Evolutionary conservation across 331 rosid genomes (phyloP).

Genomic region (Pyrus hybrid): DNA sequence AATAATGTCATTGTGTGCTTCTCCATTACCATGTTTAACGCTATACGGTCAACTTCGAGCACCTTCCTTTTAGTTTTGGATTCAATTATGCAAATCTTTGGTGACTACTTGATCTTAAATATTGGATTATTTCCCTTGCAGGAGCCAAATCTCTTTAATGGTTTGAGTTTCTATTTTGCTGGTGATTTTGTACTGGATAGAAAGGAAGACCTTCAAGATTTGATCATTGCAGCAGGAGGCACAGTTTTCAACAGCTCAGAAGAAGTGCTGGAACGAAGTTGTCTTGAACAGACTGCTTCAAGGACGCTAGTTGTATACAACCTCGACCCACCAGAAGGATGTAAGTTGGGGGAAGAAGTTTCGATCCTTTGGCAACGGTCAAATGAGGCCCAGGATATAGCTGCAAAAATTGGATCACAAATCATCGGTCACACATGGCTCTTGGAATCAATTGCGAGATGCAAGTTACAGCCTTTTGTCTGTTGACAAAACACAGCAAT

Average conservation of each 20-base stretch:
- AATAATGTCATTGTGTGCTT: slow-evolving; percentile 37
- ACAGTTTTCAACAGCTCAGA: slow-evolving; percentile 38
- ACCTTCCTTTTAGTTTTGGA: not conserved
- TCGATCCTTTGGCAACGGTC: slow-evolving; percentile 72
- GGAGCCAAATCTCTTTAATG: slow-evolving; percentile 67
- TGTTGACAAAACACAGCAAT: slow-evolving; percentile 24
- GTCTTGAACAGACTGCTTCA: slow-evolving; percentile 10
- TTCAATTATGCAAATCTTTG: not conserved
- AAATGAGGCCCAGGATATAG: slow-evolving; percentile 70
- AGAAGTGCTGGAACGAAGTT: slow-evolving; percentile 27
- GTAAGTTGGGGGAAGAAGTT: slow-evolving; percentile 80
- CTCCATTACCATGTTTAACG: not conserved
- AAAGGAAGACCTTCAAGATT: slow-evolving; percentile 57
- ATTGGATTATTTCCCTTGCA: slow-evolving; percentile 17
- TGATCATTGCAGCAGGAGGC: slow-evolving; percentile 73
- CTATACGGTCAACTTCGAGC: not conserved
- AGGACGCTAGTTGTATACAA: slow-evolving; percentile 60
- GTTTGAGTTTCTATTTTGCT: slow-evolving; percentile 56
- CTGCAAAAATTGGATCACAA: slow-evolving; percentile 39
- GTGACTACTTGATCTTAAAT: not conserved
- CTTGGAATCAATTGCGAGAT: slow-evolving; percentile 76
- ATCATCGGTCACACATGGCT: slow-evolving; percentile 83
- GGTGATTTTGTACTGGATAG: slow-evolving; percentile 50
- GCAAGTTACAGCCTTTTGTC: slow-evolving; percentile 53
- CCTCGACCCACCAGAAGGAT: slow-evolving; percentile 68